phyloP scores from a whole-genome alignment of 2,329 filamentous ascomycete species.

The Pseudogymnoascus sp. region DNA sequence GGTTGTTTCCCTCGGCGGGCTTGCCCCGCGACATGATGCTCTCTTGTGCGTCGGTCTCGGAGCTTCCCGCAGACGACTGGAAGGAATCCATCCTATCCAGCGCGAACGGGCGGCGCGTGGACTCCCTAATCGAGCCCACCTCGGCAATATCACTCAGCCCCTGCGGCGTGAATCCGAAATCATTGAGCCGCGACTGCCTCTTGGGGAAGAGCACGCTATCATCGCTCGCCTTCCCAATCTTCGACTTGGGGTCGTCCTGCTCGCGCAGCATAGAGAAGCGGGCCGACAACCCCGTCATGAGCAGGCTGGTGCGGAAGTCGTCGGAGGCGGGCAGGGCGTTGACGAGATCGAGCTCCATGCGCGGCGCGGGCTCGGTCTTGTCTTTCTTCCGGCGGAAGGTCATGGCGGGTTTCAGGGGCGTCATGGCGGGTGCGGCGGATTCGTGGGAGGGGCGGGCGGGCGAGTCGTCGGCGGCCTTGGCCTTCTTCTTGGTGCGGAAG shows the following conservation, averaged over 20 bases:
- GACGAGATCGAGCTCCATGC: conserved; percentile 62
- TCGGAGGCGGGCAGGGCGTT: conserved; percentile 70
- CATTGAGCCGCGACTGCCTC: conserved; percentile 69
- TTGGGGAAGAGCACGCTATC: conserved; percentile 85
- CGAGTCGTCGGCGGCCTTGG: conserved; percentile 37
- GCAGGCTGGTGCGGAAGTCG: conserved; percentile 87
- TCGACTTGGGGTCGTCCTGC: conserved; percentile 83
- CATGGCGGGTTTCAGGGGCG: conserved; percentile 36
- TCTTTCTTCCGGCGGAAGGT: conserved; percentile 45
- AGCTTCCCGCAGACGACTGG: conserved; percentile 49
- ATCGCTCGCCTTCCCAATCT: conserved; percentile 88
- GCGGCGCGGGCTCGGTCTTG: conserved; percentile 46
- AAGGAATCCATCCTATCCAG: conserved; percentile 57
- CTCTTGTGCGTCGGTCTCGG: conserved; percentile 57
- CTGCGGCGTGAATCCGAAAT: conserved; percentile 41
- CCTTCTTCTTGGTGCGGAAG: conserved; percentile 66
- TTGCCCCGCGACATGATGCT: conserved; percentile 80
- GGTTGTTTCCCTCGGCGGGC: conserved; percentile 78
- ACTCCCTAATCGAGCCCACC: conserved; percentile 68
- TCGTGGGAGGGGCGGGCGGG: conserved; percentile 45
- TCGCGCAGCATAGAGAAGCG: conserved; percentile 95
- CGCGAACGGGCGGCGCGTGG: conserved; percentile 49
- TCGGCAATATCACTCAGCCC: conserved; percentile 80
- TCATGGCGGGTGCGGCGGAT: conserved; percentile 35
- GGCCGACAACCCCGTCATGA: conserved; percentile 91